Percentiles rank a stretch among this genome's conserved stretches.
Conservation (phyloP, 306 rosid species). For the Rubus idaeus region DNA sequence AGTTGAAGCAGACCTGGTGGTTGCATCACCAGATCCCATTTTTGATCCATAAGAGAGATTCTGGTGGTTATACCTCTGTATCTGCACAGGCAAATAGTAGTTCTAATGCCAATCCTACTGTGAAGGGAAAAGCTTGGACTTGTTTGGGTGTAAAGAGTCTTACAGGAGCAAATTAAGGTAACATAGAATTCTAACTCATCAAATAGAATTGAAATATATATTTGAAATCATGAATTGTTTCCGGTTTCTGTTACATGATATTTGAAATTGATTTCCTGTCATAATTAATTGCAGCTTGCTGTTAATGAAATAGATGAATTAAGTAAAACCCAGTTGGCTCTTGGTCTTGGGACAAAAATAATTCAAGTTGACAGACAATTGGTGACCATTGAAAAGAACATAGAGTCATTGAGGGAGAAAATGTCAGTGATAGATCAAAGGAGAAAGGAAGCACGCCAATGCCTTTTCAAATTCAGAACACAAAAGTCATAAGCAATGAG, state of each 20-base stretch:
- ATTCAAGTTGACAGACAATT: background rate
- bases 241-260: background rate
- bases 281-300: slow-evolving; percentile 9
- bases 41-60: background rate
- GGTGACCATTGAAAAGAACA: background rate
- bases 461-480: background rate
- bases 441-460: background rate
- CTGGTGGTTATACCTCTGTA: too few species aligned
- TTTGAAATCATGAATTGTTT: background rate
- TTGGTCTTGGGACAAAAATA: background rate
- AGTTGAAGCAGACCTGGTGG: background rate
- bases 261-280: too few species aligned
- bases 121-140: slow-evolving; percentile 13
- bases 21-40: background rate
- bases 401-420: too few species aligned
- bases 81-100: too few species aligned
- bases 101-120: background rate
- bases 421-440: background rate
- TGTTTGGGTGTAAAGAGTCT: slow-evolving; percentile 20
- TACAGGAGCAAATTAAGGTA: slow-evolving; percentile 26
- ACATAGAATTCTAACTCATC: background rate
- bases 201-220: too few species aligned
- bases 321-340: background rate
- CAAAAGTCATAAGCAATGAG: too few species aligned
- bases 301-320: slow-evolving; percentile 14